These are phyloP conservation scores for Vinca minor DNA, from an alignment of 257 asterid genomes.

Conservation along the genomic window DNA sequence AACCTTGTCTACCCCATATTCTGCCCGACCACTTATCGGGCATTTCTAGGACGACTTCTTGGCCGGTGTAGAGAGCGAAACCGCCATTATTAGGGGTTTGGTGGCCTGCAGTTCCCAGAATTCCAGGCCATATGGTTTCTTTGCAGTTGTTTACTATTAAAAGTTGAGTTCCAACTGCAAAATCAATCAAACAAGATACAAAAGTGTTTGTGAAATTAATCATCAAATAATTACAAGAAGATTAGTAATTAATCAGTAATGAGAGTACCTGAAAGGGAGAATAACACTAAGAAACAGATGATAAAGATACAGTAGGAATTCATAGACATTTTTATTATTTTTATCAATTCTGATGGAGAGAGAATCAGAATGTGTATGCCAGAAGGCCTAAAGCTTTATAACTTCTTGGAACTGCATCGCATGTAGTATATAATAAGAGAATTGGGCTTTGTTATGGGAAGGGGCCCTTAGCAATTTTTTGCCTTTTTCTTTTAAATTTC, in stretches of 20 bases:
- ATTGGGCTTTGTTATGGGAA: neutral
- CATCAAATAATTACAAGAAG: neutral
- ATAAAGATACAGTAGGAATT: neutral
- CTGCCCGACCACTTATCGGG: slow-evolving; percentile 79
- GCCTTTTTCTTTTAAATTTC: no score
- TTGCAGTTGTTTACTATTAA: slow-evolving; percentile 61
- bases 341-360: neutral
- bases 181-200: slow-evolving; percentile 8
- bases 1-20: slow-evolving; percentile 72
- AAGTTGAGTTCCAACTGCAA: slow-evolving; percentile 56
- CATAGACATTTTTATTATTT: slow-evolving; percentile 15
- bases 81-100: slow-evolving; percentile 47
- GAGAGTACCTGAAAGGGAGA: slow-evolving; percentile 14
- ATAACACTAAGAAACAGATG: slow-evolving; percentile 7
- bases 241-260: neutral
- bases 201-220: neutral
- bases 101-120: slow-evolving; percentile 56
- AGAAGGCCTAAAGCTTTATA: neutral
- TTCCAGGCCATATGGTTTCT: slow-evolving; percentile 65
- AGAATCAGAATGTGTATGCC: neutral
- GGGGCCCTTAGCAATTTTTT: neutral
- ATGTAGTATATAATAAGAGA: neutral
- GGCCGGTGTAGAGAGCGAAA: slow-evolving; percentile 39
- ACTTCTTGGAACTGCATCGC: slow-evolving; percentile 7
- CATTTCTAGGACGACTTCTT: slow-evolving; percentile 33